A percentile compares a stretch with the other conserved stretches of the same genome.
These are phyloP conservation scores for Pochonia chlamydosporia DNA, from an alignment of 2,329 filamentous ascomycete genomes.

Conservation along the genomic window DNA sequence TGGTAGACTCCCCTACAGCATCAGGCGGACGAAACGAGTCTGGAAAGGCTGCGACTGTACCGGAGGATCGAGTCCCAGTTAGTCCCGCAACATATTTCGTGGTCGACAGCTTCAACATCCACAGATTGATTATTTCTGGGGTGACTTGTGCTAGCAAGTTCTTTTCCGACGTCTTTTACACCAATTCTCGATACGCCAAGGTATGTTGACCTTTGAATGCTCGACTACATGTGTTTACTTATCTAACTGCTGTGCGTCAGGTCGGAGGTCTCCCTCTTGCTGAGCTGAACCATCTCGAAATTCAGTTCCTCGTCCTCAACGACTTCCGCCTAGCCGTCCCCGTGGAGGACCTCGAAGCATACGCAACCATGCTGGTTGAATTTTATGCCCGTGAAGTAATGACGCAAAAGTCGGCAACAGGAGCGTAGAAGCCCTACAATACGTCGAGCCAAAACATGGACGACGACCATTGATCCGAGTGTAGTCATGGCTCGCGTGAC, in stretches of 20 bases:
- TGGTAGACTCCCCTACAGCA: conserved; percentile 23
- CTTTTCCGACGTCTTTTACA: conserved; percentile 98
- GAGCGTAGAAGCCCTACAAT: not conserved
- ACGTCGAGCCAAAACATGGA: not conserved
- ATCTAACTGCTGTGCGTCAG: conserved; percentile 51
- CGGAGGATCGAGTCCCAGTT: conserved; percentile 17
- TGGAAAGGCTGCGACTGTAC: conserved; percentile 13
- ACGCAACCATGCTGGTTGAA: conserved; percentile 96
- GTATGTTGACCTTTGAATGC: conserved; percentile 43
- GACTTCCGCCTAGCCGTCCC: conserved; percentile 92
- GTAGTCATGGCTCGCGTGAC: not conserved
- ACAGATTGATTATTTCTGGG: conserved; percentile 90
- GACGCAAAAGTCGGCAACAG: conserved; percentile 13
- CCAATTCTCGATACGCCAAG: conserved; percentile 98
- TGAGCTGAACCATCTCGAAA: conserved; percentile 91
- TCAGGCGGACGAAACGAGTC: conserved; percentile 16
- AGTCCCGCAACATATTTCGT: conserved; percentile 66
- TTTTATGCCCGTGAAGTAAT: conserved; percentile 94
- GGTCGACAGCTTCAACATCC: conserved; percentile 98
- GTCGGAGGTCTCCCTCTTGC: conserved; percentile 88
- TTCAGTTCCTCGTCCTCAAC: conserved; percentile 92
- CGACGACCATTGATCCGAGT: not conserved
- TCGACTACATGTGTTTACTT: no score
- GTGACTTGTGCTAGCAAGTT: conserved; percentile 99
- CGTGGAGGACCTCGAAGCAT: conserved; percentile 92